Evolutionary conservation across 352 stramenopile species (phyloP), one percentile per base, ranked within the genome.

Genomic region (Pythium volutum): DNA sequence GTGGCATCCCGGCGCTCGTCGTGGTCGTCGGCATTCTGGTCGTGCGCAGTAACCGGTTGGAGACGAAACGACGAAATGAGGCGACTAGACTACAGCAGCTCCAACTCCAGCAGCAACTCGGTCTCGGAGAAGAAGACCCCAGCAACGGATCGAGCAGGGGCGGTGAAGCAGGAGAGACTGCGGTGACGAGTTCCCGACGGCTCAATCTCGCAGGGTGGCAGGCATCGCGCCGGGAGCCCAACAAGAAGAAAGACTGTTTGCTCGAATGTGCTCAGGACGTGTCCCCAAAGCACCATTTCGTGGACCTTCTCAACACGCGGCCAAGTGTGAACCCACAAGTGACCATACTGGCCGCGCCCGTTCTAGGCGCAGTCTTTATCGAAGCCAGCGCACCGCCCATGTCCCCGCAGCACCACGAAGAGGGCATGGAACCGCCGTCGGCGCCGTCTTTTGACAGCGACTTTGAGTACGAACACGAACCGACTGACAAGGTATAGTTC

Each of bases 371-470:
- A 14, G 29, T 27, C 1, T 18, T 55, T 8, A 43, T 61, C 9
- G 50, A 56, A 25, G 59, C 59, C 42, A 66, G 50, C 23, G 59
- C 59, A 12, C 59, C 59, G 34, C 59, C 59, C 29, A 56, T 61
- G 59, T 55, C 42, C 0, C 42, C 51, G 4, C 59, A 61, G 52
- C 38, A 49, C 15, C 12, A 39, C 10, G 29, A 45, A 31, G 50
- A 51, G 14, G 50, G 50, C 11, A 18, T 61, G 18, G 59, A 60
- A 43, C 59, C 57, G n/a, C 48, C 52, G 22, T 61, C 59, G 6
- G 59, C 59, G 4, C 59, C 59, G 34, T 60, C 52, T 0, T 66
- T 66, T 36, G 59, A 66, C 25, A 61, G 52, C 45, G 59, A 66
- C 6, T 65, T 65, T 39, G 51, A 65, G 20, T 51, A 43, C 38